Base-by-base conservation (phyloP, 306 rosid genomes). In the Argentina anserina region DNA sequence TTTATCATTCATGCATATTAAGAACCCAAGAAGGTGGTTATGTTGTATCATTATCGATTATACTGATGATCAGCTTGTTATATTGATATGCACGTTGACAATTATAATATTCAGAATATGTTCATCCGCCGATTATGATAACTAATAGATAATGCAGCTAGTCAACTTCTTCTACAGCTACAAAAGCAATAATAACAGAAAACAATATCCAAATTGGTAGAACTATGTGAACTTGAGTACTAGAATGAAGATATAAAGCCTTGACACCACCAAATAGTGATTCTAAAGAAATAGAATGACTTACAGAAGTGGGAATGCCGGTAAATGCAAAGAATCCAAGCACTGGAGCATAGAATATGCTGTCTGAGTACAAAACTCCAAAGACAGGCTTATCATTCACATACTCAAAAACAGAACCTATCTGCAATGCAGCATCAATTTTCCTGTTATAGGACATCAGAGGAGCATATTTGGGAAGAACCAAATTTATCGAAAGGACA, bases 341-440 rank as follows among this genome's bases (percentile, higher is more conserved):
- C 86, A 95, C 45, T 29, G 97, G 99, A 76, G 88, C 89, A 78
- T 95, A 95, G 34, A 95, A 91, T 26, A 87, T 67, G 73, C 96
- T 91, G 81, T 95, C 97, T 1, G 96, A 80, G 45, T 72, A 53
- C 77, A 95, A 77, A 68, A 91, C 67, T 56, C 99, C 99, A 40
- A 95, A 95, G 9, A 91, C 96, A 2, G 97, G 97, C 78, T 43
- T 91, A 46, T 88, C 86, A 73, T 95, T 95, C 67, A 81, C 91
- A 65, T 90, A 95, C 89, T 95, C 97, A 71, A 95, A 95, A 25
- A 95, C 72, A 7, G 97, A 95, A 76, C 99, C 99, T 23, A 95
- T 82, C 97, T 95, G 89, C 78, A 53, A 42, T 21, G 53, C 29
- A 75, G 52, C 23, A 75, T 28, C 34, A 56, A 9, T 26, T 29